phyloP scores from a whole-genome alignment of 2,329 filamentous ascomycete species.

The Paraphaeosphaeria sporulosa region DNA sequence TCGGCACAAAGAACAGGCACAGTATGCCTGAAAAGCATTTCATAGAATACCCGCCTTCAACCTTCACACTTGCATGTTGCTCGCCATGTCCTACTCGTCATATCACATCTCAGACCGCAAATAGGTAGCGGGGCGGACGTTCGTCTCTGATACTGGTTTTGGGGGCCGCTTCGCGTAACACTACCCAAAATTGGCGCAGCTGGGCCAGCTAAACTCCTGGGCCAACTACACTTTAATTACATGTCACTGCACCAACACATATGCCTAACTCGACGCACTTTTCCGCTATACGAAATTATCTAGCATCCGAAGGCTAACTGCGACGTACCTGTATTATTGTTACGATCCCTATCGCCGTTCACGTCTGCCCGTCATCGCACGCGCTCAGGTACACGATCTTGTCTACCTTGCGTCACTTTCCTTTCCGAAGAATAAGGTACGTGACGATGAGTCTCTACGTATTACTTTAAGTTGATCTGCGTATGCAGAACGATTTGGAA shows the following conservation, averaged over 20 bases:
- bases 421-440: no score
- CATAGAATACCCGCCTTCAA: slow-evolving; percentile 3
- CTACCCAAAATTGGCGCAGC: neutral
- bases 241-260: neutral
- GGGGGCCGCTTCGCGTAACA: neutral
- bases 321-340: no score
- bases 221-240: neutral
- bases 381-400: no score
- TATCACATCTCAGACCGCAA: no score
- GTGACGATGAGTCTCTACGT: no score
- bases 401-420: no score
- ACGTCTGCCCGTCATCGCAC: no score
- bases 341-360: no score
- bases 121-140: neutral
- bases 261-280: neutral
- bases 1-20: slow-evolving; percentile 1
- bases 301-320: no score
- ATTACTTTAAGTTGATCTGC: no score
- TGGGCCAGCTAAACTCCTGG: neutral
- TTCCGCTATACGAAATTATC: no score
- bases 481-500: no score
- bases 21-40: neutral
- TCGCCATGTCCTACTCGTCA: neutral
- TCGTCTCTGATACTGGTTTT: neutral
- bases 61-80: neutral